phyloP scores from a whole-genome alignment of 2,329 filamentous ascomycete genomes.

The Exophiala bonariae region DNA sequence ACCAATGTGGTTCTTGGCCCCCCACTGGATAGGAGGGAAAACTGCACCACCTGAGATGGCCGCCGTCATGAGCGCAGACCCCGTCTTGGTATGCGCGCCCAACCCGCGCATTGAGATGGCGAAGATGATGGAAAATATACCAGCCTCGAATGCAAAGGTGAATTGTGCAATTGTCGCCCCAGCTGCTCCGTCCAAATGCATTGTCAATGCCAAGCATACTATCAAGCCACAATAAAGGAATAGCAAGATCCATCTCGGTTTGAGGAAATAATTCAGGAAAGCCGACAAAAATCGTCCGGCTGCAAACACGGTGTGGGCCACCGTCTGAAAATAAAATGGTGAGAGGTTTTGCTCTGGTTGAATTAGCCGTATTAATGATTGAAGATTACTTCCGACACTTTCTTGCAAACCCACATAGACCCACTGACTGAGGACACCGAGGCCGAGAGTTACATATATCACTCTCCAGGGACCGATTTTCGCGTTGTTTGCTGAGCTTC shows the following conservation, averaged over 20 bases:
- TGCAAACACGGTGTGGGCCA: conserved; percentile 60
- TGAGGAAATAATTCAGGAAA: conserved; percentile 53
- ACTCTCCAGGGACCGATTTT: conserved; percentile 48
- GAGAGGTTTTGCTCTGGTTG: conserved; percentile 30
- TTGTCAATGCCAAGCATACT: conserved; percentile 52
- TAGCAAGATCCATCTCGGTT: conserved; percentile 59
- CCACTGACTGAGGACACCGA: conserved; percentile 57
- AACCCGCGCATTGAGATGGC: conserved; percentile 59
- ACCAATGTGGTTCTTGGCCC: conserved; percentile 40
- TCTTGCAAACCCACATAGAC: conserved; percentile 65
- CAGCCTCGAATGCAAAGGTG: conserved; percentile 61
- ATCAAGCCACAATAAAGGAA: conserved; percentile 55
- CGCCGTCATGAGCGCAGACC: conserved; percentile 53
- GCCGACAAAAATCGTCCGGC: conserved; percentile 59
- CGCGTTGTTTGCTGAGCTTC: conserved; percentile 50
- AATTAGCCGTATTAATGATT: conserved; percentile 43
- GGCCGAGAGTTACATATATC: conserved; percentile 56
- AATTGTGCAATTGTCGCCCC: conserved; percentile 52
- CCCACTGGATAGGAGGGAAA: conserved; percentile 55
- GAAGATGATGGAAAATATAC: conserved; percentile 60
- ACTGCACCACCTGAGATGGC: conserved; percentile 56
- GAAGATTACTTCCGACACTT: conserved; percentile 51
- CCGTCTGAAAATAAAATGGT: conserved; percentile 49
- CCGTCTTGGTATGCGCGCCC: conserved; percentile 59
- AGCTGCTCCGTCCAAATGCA: conserved; percentile 46